These are phyloP conservation scores for Ascocoryne sarcoides DNA, from an alignment of 2,329 filamentous ascomycete genomes.

Conservation along the genomic window DNA sequence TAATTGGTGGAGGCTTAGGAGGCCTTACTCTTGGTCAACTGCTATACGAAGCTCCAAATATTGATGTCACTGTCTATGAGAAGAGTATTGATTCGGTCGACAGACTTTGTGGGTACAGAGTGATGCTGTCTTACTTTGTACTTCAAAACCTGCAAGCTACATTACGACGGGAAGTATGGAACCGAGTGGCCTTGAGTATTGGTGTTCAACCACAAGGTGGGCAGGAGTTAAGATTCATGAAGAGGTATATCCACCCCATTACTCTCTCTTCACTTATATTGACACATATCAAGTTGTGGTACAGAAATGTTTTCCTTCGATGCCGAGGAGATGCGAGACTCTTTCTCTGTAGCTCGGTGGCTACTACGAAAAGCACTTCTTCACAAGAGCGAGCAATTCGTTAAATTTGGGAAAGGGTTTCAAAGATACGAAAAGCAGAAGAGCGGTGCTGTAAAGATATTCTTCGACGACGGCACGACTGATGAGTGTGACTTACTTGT, in stretches of 20 bases:
- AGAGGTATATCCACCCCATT: slow-evolving; percentile 6
- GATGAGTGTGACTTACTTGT: slow-evolving; percentile 43
- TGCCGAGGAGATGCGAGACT: slow-evolving; percentile 17
- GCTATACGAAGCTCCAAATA: slow-evolving; percentile 12
- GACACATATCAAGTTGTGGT: slow-evolving; percentile 8
- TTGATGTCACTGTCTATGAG: slow-evolving; percentile 22
- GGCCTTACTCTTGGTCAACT: slow-evolving; percentile 23
- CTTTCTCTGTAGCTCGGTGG: slow-evolving; percentile 22
- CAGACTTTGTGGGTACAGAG: slow-evolving; percentile 19
- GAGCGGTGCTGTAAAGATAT: slow-evolving; percentile 29
- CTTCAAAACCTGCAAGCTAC: slow-evolving; percentile 17
- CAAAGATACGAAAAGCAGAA: slow-evolving; percentile 21
- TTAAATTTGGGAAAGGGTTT: slow-evolving; percentile 28
- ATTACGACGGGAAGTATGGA: slow-evolving; percentile 17
- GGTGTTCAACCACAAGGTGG: slow-evolving; percentile 18
- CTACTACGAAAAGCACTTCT: slow-evolving; percentile 20
- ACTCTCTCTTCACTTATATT: not conserved
- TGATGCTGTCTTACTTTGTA: slow-evolving; percentile 23
- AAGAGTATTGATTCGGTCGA: slow-evolving; percentile 11
- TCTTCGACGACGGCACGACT: slow-evolving; percentile 35
- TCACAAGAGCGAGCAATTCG: slow-evolving; percentile 13
- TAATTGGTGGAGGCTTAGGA: slow-evolving; percentile 22
- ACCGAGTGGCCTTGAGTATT: slow-evolving; percentile 11
- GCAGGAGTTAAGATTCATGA: slow-evolving; percentile 21
- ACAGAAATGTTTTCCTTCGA: slow-evolving; percentile 20